Conservation (phyloP, 2,329 filamentous ascomycete species). For the Lasiodiplodia theobromae region DNA sequence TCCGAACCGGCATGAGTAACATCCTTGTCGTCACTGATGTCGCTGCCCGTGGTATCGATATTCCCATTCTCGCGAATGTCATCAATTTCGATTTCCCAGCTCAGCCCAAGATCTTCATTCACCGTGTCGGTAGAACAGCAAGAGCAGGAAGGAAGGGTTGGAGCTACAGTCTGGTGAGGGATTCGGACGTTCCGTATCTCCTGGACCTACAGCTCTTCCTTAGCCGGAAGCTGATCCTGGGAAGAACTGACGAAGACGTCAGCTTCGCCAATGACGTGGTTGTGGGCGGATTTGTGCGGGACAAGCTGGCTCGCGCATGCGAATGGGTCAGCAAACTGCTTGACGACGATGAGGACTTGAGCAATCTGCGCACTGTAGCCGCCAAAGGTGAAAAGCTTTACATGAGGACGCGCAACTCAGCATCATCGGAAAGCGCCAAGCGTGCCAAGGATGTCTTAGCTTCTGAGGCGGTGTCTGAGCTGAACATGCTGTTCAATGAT, state of each 20-base stretch:
- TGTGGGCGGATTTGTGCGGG: slow-evolving; percentile 76
- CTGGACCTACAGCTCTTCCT: slow-evolving; percentile 94
- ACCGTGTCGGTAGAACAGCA: slow-evolving; percentile 94
- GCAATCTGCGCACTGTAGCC: slow-evolving; percentile 73
- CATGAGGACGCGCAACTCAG: slow-evolving; percentile 85
- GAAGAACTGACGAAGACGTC: slow-evolving; percentile 67
- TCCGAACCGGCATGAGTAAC: slow-evolving; percentile 82
- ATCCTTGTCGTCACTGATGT: slow-evolving; percentile 97
- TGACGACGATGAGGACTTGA: slow-evolving; percentile 76
- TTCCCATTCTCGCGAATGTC: slow-evolving; percentile 92
- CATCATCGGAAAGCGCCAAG: slow-evolving; percentile 89
- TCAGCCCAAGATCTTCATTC: slow-evolving; percentile 95
- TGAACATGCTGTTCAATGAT: slow-evolving; percentile 78
- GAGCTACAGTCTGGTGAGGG: slow-evolving; percentile 91
- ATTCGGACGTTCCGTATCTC: slow-evolving; percentile 88
- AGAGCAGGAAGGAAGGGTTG: slow-evolving; percentile 91
- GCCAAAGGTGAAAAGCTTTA: slow-evolving; percentile 93
- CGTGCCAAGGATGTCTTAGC: slow-evolving; percentile 79
- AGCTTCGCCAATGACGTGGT: slow-evolving; percentile 86
- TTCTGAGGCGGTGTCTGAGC: slow-evolving; percentile 72
- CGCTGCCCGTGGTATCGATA: slow-evolving; percentile 96
- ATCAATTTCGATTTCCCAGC: slow-evolving; percentile 99
- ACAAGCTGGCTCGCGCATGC: slow-evolving; percentile 74
- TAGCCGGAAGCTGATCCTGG: slow-evolving; percentile 80
- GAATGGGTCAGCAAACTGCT: slow-evolving; percentile 87